These are phyloP conservation scores for Biscutella laevigata DNA, from an alignment of 441 rosid genomes.

Conservation along the genomic window DNA sequence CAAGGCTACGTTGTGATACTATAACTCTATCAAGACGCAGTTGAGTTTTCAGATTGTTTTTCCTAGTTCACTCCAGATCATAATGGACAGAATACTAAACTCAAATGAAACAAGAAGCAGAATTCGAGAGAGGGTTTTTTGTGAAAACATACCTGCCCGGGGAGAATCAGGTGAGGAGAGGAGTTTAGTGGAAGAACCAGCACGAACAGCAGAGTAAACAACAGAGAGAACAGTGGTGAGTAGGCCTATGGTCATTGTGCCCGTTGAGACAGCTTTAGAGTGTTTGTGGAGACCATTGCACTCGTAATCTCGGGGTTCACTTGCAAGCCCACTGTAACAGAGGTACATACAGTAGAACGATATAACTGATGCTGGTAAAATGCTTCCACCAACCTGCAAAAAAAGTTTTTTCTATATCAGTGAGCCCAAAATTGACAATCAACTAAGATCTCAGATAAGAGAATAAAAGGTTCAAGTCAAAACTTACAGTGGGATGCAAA, in stretches of 20 bases:
- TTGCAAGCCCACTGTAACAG: slow-evolving; percentile 84
- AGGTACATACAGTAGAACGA: slow-evolving; percentile 82
- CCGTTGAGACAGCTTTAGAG: slow-evolving; percentile 72
- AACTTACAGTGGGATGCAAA: slow-evolving; percentile 85
- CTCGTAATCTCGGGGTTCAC: slow-evolving; percentile 78
- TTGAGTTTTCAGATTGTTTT: not conserved
- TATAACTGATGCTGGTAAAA: slow-evolving; percentile 83
- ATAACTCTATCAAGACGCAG: not conserved
- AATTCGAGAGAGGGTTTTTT: not conserved
- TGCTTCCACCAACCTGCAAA: slow-evolving; percentile 69
- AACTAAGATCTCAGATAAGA: not conserved
- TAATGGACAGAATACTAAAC: not conserved
- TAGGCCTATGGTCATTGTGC: slow-evolving; percentile 69
- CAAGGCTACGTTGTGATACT: too few species aligned
- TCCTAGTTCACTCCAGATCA: not conserved
- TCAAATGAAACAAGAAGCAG: not conserved
- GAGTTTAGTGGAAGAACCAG: slow-evolving; percentile 79
- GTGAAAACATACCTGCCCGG: slow-evolving; percentile 51
- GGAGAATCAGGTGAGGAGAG: slow-evolving; percentile 81
- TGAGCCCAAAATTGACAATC: not conserved
- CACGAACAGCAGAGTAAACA: slow-evolving; percentile 87
- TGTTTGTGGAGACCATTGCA: slow-evolving; percentile 87
- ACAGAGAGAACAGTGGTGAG: slow-evolving; percentile 80
- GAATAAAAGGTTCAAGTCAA: not conserved
- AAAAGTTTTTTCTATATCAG: not conserved